These are phyloP conservation scores for Penicillium griseofulvum DNA, from an alignment of 2,329 filamentous ascomycete genomes.

Conservation along the genomic window DNA sequence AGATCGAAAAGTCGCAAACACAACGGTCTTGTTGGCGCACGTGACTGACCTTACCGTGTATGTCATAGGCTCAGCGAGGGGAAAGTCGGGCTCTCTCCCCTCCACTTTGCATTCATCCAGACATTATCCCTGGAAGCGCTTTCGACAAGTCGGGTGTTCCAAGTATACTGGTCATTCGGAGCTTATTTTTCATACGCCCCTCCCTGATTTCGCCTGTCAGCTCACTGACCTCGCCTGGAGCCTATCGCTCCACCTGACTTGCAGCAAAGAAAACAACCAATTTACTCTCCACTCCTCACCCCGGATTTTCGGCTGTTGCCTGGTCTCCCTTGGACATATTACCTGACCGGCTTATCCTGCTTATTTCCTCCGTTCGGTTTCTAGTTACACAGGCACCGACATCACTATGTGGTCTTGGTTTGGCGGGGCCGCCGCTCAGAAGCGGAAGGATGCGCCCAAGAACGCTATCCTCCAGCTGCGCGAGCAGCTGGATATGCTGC, in stretches of 20 bases:
- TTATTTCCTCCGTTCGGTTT: background rate
- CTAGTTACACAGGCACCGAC: background rate
- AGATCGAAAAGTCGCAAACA: background rate
- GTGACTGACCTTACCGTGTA: slow-evolving; percentile 38
- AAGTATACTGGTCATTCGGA: background rate
- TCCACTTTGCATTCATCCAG: slow-evolving; percentile 21
- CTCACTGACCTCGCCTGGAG: slow-evolving; percentile 10
- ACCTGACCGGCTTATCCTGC: background rate
- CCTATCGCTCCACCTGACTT: slow-evolving; percentile 21
- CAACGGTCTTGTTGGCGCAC: slow-evolving; percentile 15
- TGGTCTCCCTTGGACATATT: slow-evolving; percentile 3
- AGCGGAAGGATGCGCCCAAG: slow-evolving; percentile 91
- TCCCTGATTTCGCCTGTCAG: background rate
- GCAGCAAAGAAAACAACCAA: slow-evolving; percentile 12
- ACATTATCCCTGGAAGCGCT: background rate
- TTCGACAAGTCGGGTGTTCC: background rate
- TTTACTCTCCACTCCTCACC: slow-evolving; percentile 8
- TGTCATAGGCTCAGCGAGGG: slow-evolving; percentile 39
- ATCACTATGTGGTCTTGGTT: slow-evolving; percentile 78
- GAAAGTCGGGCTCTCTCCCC: slow-evolving; percentile 23
- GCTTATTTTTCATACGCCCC: background rate
- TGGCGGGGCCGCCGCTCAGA: slow-evolving; percentile 75
- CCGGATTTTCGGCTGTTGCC: slow-evolving; percentile 9
- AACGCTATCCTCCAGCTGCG: slow-evolving; percentile 89
- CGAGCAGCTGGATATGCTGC: slow-evolving; percentile 91